Base-by-base conservation (phyloP, 495 filamentous ascomycete species). In the Bacidia rubella region DNA sequence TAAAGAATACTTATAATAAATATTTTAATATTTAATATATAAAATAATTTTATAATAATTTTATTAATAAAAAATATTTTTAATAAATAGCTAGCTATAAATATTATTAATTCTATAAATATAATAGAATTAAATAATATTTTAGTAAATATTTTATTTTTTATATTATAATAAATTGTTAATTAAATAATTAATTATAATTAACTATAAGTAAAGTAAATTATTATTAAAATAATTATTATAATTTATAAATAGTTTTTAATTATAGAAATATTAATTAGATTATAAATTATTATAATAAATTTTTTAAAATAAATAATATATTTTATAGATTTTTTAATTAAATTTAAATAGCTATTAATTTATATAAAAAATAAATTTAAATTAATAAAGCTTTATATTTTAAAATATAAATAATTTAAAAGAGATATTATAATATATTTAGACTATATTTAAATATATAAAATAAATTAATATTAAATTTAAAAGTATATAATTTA, bases 371-470 rank as follows among this genome's bases (percentile, higher is more conserved):
- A 22, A 49, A 29, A 4, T 32, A 15, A 27, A 29, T 9, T 49
- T 49, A 29, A 49, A 49, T 49, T 49, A 35, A 22, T 49, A 27
- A 22, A 29, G n/a, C n/a, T 32, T 29, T 12, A 27, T 27, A 49
- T 2, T 32, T 32, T 49, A 49, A 49, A 27, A 9, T 29, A 19
- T 49, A 29, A 15, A 32, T 49, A 49, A 26, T 27, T 49, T n/a
- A 32, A 49, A 27, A 29, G 32, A 15, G 10, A n/a, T 9, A 22
- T 48, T 48, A 23, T 49, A 49, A 49, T 27, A 49, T 49, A 27
- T 27, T 49, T 44, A 17, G 41, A 17, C 20, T 44, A n/a, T 9
- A 44, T 5, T 44, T 22, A 5, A 17, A 44, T 44, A 44, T 44
- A 47, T 22, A 47, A 22, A 47, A 47, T 47, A 19, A 47, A 47